Conservation (phyloP, 139 green algal species). For the Coelastrella sp. region DNA sequence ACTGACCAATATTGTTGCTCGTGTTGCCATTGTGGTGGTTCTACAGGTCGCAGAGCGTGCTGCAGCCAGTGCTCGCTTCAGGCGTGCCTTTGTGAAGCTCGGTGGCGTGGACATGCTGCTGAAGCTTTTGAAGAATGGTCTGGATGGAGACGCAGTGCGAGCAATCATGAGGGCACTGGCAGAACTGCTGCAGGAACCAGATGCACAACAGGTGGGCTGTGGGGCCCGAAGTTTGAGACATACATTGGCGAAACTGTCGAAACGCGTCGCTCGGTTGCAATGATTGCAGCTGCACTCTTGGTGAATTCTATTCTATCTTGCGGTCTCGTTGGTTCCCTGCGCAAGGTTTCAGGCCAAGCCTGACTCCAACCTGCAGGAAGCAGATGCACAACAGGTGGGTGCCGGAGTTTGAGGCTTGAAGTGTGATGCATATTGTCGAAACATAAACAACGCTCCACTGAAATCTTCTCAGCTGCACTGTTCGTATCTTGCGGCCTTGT, state of each 20-base stretch:
- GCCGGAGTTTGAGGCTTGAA: too few relatives aligned
- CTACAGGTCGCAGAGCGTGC: conserved; percentile 8
- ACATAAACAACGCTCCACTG: too few relatives aligned
- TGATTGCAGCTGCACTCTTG: background rate
- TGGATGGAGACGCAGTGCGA: conserved; percentile 2
- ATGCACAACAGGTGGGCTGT: background rate
- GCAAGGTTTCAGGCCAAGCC: too few relatives aligned
- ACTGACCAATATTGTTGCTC: background rate
- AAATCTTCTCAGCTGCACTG: too few relatives aligned
- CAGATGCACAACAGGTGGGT: too few relatives aligned
- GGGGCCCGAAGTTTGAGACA: background rate
- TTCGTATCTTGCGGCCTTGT: too few relatives aligned
- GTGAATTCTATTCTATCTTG: too few relatives aligned
- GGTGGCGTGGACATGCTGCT: conserved; percentile 56
- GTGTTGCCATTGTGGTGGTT: background rate
- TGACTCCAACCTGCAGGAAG: too few relatives aligned
- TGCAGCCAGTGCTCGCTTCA: conserved; percentile 14
- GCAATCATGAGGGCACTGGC: conserved; percentile 2
- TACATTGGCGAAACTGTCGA: background rate
- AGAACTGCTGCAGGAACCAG: conserved; percentile 38
- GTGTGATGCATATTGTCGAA: too few relatives aligned
- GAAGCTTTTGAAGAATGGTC: conserved; percentile 39
- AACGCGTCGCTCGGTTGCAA: background rate
- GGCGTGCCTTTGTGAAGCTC: conserved; percentile 43
- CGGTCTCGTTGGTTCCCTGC: too few relatives aligned